These are phyloP conservation scores for Funneliformis mosseae DNA, from an alignment of 192 early-diverging fungal genomes.

Conservation along the genomic window DNA sequence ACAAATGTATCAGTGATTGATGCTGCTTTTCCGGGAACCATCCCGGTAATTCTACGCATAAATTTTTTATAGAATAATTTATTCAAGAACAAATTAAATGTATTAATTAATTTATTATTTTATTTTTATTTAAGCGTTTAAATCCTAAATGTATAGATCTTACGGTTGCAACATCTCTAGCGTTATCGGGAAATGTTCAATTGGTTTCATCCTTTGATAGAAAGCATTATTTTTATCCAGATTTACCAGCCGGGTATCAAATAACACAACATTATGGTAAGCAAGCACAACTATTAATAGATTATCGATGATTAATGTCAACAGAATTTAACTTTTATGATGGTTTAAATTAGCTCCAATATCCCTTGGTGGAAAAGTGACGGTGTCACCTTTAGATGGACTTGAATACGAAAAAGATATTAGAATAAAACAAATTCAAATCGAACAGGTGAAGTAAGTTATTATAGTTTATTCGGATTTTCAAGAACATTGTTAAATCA, in stretches of 20 bases:
- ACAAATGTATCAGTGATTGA: conserved; percentile 74
- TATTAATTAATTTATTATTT: neutral
- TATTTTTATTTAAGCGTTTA: conserved; percentile 48
- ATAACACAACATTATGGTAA: conserved; percentile 85
- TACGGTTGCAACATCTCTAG: conserved; percentile 73
- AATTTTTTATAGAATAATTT: neutral
- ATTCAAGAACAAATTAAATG: neutral
- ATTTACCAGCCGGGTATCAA: conserved; percentile 92
- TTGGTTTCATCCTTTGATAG: conserved; percentile 78
- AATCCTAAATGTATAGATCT: conserved; percentile 75
- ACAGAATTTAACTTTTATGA: neutral
- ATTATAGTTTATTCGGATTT: neutral
- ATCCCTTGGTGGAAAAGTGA: conserved; percentile 69
- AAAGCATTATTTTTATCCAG: conserved; percentile 96
- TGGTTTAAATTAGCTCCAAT: conserved; percentile 60
- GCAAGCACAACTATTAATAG: neutral
- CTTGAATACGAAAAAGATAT: conserved; percentile 53
- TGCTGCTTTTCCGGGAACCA: conserved; percentile 83
- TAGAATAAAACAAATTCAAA: conserved; percentile 82
- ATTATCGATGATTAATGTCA: neutral
- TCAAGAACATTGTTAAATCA: neutral
- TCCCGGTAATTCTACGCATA: conserved; percentile 62
- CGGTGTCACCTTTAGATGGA: conserved; percentile 61
- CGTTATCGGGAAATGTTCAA: conserved; percentile 67
- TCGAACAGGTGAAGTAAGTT: conserved; percentile 66